These are phyloP conservation scores for Alternaria metachromatica DNA, from an alignment of 2,329 filamentous ascomycete genomes.

Conservation along the genomic window DNA sequence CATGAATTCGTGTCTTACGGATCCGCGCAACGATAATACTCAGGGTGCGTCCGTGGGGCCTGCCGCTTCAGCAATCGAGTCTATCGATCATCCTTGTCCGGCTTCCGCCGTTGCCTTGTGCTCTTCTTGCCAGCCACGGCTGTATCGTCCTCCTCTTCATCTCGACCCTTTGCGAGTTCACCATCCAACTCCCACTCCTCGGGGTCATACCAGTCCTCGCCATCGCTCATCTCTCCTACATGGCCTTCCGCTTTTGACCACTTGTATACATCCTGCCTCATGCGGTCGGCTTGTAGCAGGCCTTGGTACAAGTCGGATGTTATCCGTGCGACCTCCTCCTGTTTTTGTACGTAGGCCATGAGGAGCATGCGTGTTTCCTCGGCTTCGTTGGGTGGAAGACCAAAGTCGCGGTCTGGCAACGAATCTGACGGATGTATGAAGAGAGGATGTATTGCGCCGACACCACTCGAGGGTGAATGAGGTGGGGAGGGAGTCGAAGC, in stretches of 20 bases:
- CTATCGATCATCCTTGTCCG: constrained; percentile 48
- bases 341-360: constrained; percentile 81
- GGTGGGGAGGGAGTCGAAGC: constrained; percentile 48
- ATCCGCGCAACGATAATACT: constrained; percentile 20
- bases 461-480: constrained; percentile 55
- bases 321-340: constrained; percentile 80
- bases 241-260: constrained; percentile 84
- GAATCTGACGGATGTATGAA: constrained; percentile 70
- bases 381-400: constrained; percentile 75
- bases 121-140: constrained; percentile 57
- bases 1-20: constrained; percentile 13
- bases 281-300: constrained; percentile 73
- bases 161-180: constrained; percentile 80
- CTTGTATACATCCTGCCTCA: constrained; percentile 72
- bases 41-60: neutral
- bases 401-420: constrained; percentile 72
- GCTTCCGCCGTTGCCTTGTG: constrained; percentile 50
- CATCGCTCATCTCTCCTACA: constrained; percentile 80
- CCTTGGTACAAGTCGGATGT: constrained; percentile 72
- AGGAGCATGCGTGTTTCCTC: constrained; percentile 78
- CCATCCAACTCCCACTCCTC: constrained; percentile 79
- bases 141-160: constrained; percentile 77
- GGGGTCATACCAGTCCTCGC: constrained; percentile 87
- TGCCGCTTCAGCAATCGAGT: neutral
- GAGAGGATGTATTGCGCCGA: constrained; percentile 73